Evolutionary conservation across 2,329 filamentous ascomycete species (phyloP), one percentile per base, ranked within the genome.

Genomic region (Fusarium sp.): DNA sequence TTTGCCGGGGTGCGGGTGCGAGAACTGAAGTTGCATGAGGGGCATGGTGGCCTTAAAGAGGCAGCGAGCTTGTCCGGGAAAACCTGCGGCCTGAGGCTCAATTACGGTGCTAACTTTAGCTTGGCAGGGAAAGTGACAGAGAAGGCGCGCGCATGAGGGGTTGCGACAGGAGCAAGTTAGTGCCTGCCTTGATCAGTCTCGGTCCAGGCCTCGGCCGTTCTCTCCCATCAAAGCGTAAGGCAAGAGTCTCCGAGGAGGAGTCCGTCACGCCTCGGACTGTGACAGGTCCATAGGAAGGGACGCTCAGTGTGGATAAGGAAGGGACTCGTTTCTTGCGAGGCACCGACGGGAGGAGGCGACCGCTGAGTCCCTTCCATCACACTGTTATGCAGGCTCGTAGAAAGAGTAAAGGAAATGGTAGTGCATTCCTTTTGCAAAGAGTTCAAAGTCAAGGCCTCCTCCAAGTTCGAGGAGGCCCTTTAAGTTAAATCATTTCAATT

Each of bases 131-230:
- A 34, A 11, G 11, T 2, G 7, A 6, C 1, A 4, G 4, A 5
- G 20, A 22, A 24, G 5, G 9, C 0, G 15, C 6, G 20, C 3
- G 2, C 34, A 38, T 7, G 15, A 49, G 27, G 13, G 46, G 10
- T 22, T 18, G 11, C 0, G 9, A 2, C n/a, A 22, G 4, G 13
- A 4, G 20, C 7, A 0, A 20, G 9, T 38, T 0, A 7, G 10
- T n/a, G 10, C 34, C 18, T 38, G 18, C 30, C 15, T 32, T 8
- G 7, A 4, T 32, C 1, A 6, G 9, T 38, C 9, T 18, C 16
- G 16, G 32, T 34, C 16, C 5, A 6, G 5, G 9, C 16, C 8
- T 16, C 16, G 16, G 32, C 3, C 9, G 32, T 4, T 38, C 34
- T 38, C n/a, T 6, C 9, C 18, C 10, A 4, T 11, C 34, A 38